A percentile compares a stretch with the other conserved stretches of the same genome.
Conservation (phyloP, 1,139 yeast genomes). For the Yamadazyma songkhlaensis region DNA sequence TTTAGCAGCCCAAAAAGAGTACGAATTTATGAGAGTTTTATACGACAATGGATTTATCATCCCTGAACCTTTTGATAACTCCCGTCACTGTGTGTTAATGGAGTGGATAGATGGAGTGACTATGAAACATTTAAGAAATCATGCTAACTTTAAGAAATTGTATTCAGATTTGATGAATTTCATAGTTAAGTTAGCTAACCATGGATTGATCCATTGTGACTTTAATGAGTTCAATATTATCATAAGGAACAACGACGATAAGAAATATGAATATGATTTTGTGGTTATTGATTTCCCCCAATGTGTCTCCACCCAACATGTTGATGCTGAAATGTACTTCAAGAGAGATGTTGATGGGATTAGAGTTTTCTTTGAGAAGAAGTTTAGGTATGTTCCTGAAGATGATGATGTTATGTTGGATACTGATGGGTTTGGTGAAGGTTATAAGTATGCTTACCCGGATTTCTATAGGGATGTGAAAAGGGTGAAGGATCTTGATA, state of each 20-base stretch:
- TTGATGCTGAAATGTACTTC: conserved; percentile 83
- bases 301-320: conserved; percentile 89
- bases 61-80: conserved; percentile 85
- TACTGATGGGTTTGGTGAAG: conserved; percentile 77
- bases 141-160: conserved; percentile 62
- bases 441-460: conserved; percentile 77
- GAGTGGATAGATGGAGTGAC: conserved; percentile 85
- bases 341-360: conserved; percentile 92
- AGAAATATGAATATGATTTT: conserved; percentile 56
- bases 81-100: conserved; percentile 93
- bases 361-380: conserved; percentile 74
- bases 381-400: conserved; percentile 69
- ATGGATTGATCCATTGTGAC: conserved; percentile 95
- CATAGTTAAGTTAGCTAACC: conserved; percentile 76
- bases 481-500: conserved; percentile 69
- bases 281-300: conserved; percentile 98
- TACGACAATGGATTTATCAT: conserved; percentile 76
- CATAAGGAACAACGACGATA: conserved; percentile 60
- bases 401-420: conserved; percentile 67
- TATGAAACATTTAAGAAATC: conserved; percentile 77
- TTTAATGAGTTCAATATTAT: conserved; percentile 94
- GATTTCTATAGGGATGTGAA: conserved; percentile 71
- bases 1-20: conserved; percentile 90
- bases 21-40: conserved; percentile 77
- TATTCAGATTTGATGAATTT: conserved; percentile 86